phyloP scores from a whole-genome alignment of 1,284 basidiomycete genomes.

The Irpex rosettiformis region DNA sequence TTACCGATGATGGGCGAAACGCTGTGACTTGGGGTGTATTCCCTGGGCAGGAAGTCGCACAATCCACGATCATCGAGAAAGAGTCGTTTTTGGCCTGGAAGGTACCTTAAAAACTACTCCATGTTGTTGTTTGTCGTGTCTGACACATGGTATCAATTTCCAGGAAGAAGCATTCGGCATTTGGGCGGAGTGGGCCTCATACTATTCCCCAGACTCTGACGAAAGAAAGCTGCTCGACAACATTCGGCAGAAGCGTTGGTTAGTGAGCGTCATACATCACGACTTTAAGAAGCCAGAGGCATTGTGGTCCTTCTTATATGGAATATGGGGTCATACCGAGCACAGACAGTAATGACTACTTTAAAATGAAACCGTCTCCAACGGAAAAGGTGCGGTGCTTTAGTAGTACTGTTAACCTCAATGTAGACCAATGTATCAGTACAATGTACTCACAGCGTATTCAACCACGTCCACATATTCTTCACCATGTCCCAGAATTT shows the following conservation, averaged over 20 bases:
- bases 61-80: slow-evolving; percentile 95
- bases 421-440: neutral
- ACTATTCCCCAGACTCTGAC: slow-evolving; percentile 75
- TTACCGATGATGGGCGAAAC: slow-evolving; percentile 78
- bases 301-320: slow-evolving; percentile 83
- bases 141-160: neutral
- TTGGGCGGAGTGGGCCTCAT: slow-evolving; percentile 92
- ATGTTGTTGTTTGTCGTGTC: neutral
- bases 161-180: slow-evolving; percentile 97
- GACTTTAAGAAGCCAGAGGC: slow-evolving; percentile 84
- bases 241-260: slow-evolving; percentile 78
- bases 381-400: neutral
- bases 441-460: neutral
- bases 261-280: slow-evolving; percentile 93
- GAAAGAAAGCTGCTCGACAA: slow-evolving; percentile 73
- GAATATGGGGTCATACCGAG: slow-evolving; percentile 14
- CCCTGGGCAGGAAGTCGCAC: slow-evolving; percentile 93
- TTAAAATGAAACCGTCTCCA: neutral
- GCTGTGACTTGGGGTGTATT: slow-evolving; percentile 99
- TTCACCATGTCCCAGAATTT: too few species aligned
- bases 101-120: slow-evolving; percentile 38
- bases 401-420: neutral
- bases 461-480: neutral
- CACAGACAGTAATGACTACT: neutral
- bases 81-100: slow-evolving; percentile 94